Conservation (phyloP, 768 basidiomycete species). For the Pisolithus albus region DNA sequence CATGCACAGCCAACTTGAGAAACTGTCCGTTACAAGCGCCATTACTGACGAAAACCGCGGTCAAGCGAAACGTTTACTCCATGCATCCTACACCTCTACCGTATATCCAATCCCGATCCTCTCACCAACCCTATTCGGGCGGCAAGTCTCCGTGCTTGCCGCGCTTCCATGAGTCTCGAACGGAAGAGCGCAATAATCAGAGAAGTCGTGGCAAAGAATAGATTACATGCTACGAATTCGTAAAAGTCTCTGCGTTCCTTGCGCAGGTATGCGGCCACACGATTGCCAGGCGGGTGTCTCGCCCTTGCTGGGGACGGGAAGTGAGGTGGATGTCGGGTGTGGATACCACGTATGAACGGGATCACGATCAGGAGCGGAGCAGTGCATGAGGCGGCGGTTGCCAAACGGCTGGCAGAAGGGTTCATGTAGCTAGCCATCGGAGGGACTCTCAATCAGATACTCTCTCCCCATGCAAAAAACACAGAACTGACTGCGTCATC, state of each 20-base stretch:
- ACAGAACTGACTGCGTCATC: conserved; percentile 45
- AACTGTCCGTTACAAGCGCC: no score
- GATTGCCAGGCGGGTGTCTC: conserved; percentile 87
- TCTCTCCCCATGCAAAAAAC: conserved; percentile 2
- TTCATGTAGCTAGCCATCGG: conserved; percentile 62
- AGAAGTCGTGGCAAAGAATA: conserved; percentile 61
- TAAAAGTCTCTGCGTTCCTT: conserved; percentile 86
- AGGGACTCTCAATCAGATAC: conserved; percentile 1
- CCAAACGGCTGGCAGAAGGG: conserved; percentile 97
- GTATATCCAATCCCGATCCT: conserved; percentile 14
- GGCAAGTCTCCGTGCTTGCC: conserved; percentile 77
- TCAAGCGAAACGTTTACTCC: not conserved
- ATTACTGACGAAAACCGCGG: no score
- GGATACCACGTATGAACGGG: conserved; percentile 13
- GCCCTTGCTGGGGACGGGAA: conserved; percentile 25
- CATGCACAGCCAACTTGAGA: no score
- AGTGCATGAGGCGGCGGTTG: conserved; percentile 85
- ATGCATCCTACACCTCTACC: conserved; percentile 2
- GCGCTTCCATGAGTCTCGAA: conserved; percentile 57
- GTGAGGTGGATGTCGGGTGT: conserved; percentile 7
- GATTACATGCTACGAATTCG: conserved; percentile 85
- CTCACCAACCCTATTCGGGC: conserved; percentile 75
- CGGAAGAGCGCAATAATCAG: conserved; percentile 62
- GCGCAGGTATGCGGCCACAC: conserved; percentile 76
- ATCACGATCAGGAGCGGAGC: conserved; percentile 32